Base-by-base conservation (phyloP, 345 rosid genomes). In the Syzygium oleosum region DNA sequence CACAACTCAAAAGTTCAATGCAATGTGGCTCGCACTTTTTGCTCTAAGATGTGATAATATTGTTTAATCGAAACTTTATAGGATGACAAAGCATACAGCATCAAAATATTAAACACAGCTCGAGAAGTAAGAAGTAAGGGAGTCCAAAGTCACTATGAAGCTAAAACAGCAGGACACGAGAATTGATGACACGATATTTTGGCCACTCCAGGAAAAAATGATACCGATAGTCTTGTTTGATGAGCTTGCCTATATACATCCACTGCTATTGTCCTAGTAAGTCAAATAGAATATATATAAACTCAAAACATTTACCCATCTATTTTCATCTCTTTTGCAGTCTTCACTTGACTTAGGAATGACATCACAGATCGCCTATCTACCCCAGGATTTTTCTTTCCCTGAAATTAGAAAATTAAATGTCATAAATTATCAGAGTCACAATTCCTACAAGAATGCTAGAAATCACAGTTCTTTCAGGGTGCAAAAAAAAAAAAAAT, bases 381-480 rank as follows among this genome's bases (percentile, higher is more conserved):
- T 29, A 92, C 93, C 54, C 94, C 93, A 12, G 98, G 98, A 89
- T 95, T 95, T 91, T 92, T 95, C 92, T 94, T 94, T 83, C 98
- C 98, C 96, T 94, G 91, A n/a, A 52, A 84, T 38, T 10, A 51
- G 25, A 84, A 52, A 34, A n/a, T 5, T 52, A 34, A 73, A 73
- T 73, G 25, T 73, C 83, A 9, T 34, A 21, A 73, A 73, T 73
- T 73, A 49, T 73, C 49, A 73, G 83, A 73, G 83, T 5, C 83
- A 73, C 14, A 73, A 19, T 19, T 1, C 83, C 83, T 73, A 73
- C 49, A 73, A 68, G 61, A 56, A 56, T 9, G 27, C 61, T 56
- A 22, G 61, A 56, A 22, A 22, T 22, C 61, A 56, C 61, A 56
- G 61, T 56, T 23, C 25, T 56, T 56, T 56, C 9, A 23, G n/a